Evolutionary conservation across 768 basidiomycete genomes (phyloP).

Genomic region (Suillus tomentosus): DNA sequence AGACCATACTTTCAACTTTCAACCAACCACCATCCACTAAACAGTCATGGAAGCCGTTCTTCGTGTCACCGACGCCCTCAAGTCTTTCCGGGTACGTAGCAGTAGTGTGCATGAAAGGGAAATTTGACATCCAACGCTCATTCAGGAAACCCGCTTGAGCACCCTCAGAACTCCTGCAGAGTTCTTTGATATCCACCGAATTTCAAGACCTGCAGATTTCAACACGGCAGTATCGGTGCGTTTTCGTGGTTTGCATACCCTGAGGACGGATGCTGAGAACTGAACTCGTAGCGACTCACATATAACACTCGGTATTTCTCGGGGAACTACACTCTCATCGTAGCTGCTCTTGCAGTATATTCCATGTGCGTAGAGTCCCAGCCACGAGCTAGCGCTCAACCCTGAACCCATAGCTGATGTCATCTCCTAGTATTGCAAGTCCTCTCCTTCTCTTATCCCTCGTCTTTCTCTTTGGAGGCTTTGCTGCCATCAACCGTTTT

Average conservation of each 20-base stretch:
- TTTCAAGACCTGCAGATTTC: slow-evolving; percentile 83
- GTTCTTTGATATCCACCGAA: slow-evolving; percentile 82
- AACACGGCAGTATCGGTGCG: slow-evolving; percentile 77
- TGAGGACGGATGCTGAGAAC: background rate
- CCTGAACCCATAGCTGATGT: background rate
- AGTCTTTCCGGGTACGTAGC: slow-evolving; percentile 63
- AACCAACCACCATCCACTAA: slow-evolving; percentile 8
- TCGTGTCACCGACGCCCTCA: slow-evolving; percentile 68
- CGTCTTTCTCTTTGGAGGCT: slow-evolving; percentile 89
- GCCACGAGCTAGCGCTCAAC: background rate
- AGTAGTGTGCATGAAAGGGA: background rate
- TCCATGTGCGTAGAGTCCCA: slow-evolving; percentile 61
- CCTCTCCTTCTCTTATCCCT: slow-evolving; percentile 81
- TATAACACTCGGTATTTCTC: slow-evolving; percentile 94
- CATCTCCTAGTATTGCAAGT: slow-evolving; percentile 68
- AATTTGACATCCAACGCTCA: background rate
- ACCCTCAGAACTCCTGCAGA: slow-evolving; percentile 71
- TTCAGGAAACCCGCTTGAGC: slow-evolving; percentile 77
- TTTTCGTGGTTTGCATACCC: slow-evolving; percentile 10
- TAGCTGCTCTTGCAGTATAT: slow-evolving; percentile 80
- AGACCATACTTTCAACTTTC: background rate
- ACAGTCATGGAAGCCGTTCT: slow-evolving; percentile 62
- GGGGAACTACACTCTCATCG: slow-evolving; percentile 85
- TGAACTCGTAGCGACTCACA: slow-evolving; percentile 70
- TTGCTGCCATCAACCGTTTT: slow-evolving; percentile 84